Percentiles rank a stretch among this genome's conserved stretches.
Evolutionary conservation across 768 basidiomycete species (phyloP).

Genomic region (Kondoa malvinella): DNA sequence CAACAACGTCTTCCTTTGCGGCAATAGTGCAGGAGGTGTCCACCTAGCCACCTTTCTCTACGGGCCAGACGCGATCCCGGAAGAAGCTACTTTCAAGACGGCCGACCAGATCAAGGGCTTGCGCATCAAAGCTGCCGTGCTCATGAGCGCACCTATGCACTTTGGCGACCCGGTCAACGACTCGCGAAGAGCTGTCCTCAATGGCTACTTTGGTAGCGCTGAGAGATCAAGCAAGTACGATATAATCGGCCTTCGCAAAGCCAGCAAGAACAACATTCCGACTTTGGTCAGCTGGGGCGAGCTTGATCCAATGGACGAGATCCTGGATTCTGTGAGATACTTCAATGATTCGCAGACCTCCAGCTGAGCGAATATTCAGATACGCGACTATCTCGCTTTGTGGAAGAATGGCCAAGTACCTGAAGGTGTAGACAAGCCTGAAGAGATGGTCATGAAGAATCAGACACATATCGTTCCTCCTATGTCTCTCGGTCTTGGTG

Average conservation of each 20-base stretch:
- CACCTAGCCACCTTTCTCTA: conserved; percentile 1
- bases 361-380: background rate
- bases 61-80: background rate
- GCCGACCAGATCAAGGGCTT: background rate
- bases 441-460: background rate
- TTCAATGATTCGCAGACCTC: background rate
- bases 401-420: background rate
- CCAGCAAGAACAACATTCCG: background rate
- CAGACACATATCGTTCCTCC: background rate
- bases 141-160: background rate
- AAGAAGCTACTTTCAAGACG: background rate
- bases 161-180: background rate
- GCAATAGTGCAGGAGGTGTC: background rate
- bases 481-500: background rate
- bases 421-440: background rate
- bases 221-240: background rate
- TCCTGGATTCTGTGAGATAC: background rate
- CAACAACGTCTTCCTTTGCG: background rate
- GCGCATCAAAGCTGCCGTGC: background rate
- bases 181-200: background rate
- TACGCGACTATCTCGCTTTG: background rate
- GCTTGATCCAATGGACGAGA: background rate
- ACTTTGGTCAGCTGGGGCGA: background rate
- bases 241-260: background rate
- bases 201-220: background rate